Conservation (phyloP, 31 red algal species). For the Asparagopsis taxiformis region DNA sequence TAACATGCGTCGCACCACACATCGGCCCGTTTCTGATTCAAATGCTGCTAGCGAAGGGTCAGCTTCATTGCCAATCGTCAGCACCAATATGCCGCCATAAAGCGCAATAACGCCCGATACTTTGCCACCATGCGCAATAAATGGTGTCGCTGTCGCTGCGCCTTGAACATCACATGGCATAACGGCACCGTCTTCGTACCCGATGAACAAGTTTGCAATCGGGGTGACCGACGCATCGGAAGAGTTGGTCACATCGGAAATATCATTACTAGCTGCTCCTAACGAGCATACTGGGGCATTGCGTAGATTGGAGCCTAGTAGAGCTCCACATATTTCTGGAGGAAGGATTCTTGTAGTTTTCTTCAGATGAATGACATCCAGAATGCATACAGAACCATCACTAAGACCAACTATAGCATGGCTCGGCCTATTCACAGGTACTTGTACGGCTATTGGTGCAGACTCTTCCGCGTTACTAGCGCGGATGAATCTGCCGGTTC, state of each 20-base stretch:
- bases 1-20: conserved; percentile 54
- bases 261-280: not conserved
- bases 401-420: conserved; percentile 4
- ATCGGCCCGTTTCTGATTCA: conserved; percentile 42
- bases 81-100: conserved; percentile 36
- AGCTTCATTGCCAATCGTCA: conserved; percentile 51
- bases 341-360: not conserved
- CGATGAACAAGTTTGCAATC: not conserved
- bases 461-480: conserved; percentile 5
- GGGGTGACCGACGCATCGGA: not conserved
- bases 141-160: conserved; percentile 13
- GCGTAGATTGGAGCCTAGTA: not conserved
- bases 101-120: conserved; percentile 30
- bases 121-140: conserved; percentile 52
- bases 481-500: conserved; percentile 9
- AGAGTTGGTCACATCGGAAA: not conserved
- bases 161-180: not conserved
- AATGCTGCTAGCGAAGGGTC: conserved; percentile 50
- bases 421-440: not conserved
- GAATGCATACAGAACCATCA: conserved; percentile 7
- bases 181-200: conserved; percentile 34
- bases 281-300: conserved; percentile 10
- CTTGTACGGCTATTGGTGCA: not conserved
- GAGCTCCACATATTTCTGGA: conserved; percentile 11
- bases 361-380: conserved; percentile 4